A percentile compares a stretch with the other conserved stretches of the same genome.
Conservation (phyloP, 2,329 filamentous ascomycete genomes). For the Madurella fahalii region DNA sequence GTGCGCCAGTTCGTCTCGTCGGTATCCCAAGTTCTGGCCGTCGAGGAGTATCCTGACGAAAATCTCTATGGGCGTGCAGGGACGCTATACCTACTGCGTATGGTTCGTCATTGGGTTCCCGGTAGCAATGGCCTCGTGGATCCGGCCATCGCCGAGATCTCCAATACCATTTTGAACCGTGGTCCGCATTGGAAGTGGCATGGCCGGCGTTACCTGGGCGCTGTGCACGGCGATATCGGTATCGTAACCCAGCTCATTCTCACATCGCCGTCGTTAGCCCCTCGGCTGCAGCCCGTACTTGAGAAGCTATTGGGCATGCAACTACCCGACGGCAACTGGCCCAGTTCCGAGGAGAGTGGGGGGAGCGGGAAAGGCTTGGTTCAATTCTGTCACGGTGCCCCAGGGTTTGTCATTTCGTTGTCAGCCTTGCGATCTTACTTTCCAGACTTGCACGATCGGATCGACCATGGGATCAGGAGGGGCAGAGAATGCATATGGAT, state of each 20-base stretch:
- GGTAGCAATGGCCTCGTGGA: constrained; percentile 47
- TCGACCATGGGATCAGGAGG: constrained; percentile 45
- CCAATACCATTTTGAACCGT: constrained; percentile 55
- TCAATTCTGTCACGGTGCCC: constrained; percentile 59
- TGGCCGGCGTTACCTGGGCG: constrained; percentile 59
- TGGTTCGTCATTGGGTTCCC: constrained; percentile 55
- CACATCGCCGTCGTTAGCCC: constrained; percentile 51
- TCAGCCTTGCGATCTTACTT: constrained; percentile 48
- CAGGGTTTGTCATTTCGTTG: constrained; percentile 53
- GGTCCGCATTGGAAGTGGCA: constrained; percentile 58
- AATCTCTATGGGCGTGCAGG: constrained; percentile 65
- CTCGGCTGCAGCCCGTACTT: constrained; percentile 50
- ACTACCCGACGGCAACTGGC: constrained; percentile 35
- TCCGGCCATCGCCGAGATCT: constrained; percentile 51
- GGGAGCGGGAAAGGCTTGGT: constrained; percentile 36
- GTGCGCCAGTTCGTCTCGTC: constrained; percentile 40
- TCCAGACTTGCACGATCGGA: constrained; percentile 44
- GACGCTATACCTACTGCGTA: constrained; percentile 62
- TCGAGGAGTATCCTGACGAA: constrained; percentile 49
- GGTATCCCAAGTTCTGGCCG: constrained; percentile 35
- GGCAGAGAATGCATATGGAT: constrained; percentile 49
- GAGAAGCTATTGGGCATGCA: constrained; percentile 56
- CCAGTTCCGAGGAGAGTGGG: constrained; percentile 19
- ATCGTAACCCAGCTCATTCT: constrained; percentile 67
- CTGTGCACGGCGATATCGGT: constrained; percentile 64